Percentiles rank a stretch among this genome's conserved stretches.
These are phyloP conservation scores for Lupinus albus DNA, from an alignment of 306 rosid species.

Conservation along the genomic window DNA sequence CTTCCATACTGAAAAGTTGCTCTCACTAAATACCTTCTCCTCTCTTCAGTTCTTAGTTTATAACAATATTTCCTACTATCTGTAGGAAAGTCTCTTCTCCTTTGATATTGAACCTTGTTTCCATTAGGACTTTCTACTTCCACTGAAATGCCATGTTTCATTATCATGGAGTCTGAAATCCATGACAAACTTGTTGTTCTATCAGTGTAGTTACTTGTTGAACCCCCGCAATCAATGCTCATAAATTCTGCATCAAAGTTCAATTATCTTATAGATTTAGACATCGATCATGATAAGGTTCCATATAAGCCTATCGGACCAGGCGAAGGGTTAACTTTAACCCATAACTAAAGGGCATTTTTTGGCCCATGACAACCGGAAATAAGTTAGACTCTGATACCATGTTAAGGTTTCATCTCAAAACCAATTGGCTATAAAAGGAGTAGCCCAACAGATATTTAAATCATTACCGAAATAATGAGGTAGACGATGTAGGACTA, in stretches of 20 bases:
- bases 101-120: conserved; percentile 58
- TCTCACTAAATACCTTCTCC: conserved; percentile 75
- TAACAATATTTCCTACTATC: conserved; percentile 79
- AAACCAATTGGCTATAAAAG: too few species aligned
- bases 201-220: conserved; percentile 70
- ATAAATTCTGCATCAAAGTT: conserved; percentile 63
- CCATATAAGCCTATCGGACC: too few species aligned
- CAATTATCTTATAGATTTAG: conserved; percentile 32
- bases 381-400: too few species aligned
- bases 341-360: too few species aligned
- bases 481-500: too few species aligned
- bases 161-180: conserved; percentile 68
- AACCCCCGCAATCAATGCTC: conserved; percentile 88
- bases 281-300: conserved; percentile 16
- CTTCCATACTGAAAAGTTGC: conserved; percentile 90
- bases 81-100: conserved; percentile 75
- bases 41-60: conserved; percentile 64
- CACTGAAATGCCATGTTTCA: conserved; percentile 57
- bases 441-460: too few species aligned
- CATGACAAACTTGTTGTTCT: conserved; percentile 67
- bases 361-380: too few species aligned
- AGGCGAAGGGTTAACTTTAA: too few species aligned
- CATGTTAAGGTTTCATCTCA: too few species aligned
- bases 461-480: too few species aligned
- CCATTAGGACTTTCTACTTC: conserved; percentile 59